These are phyloP conservation scores for Pyricularia sp. DNA, from an alignment of 2,329 filamentous ascomycete genomes.

Conservation along the genomic window DNA sequence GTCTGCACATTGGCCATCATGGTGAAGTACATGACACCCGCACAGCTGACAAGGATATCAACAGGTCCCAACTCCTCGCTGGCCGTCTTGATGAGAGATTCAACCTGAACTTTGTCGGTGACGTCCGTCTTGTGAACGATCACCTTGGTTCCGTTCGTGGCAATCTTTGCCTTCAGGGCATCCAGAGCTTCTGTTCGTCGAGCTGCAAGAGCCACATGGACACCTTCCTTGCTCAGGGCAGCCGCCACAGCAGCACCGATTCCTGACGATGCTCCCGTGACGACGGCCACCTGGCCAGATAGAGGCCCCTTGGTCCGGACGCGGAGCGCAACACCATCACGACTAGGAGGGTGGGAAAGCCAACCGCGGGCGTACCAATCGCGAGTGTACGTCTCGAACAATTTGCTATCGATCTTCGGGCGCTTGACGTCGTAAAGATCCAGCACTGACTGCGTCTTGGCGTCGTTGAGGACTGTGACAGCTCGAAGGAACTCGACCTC, in stretches of 20 bases:
- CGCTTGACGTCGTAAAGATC: conserved; percentile 44
- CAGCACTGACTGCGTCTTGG: conserved; percentile 53
- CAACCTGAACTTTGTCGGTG: conserved; percentile 42
- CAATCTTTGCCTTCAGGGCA: conserved; percentile 51
- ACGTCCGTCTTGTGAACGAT: background rate
- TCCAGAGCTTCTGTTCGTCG: conserved; percentile 63
- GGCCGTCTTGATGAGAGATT: conserved; percentile 52
- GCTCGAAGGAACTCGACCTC: conserved; percentile 60
- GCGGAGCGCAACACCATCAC: conserved; percentile 73
- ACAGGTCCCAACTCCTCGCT: conserved; percentile 57
- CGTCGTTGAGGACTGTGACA: conserved; percentile 66
- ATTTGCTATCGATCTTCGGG: conserved; percentile 56
- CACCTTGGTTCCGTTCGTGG: conserved; percentile 61
- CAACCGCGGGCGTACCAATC: conserved; percentile 76
- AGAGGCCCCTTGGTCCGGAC: background rate
- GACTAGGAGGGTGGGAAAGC: conserved; percentile 60
- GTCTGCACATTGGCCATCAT: conserved; percentile 71
- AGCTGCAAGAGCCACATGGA: conserved; percentile 62
- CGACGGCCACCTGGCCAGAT: background rate
- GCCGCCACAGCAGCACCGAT: conserved; percentile 53
- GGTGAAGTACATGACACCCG: conserved; percentile 83
- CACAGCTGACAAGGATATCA: conserved; percentile 72
- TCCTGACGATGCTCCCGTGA: background rate
- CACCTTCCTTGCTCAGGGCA: conserved; percentile 61
- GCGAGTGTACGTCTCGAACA: conserved; percentile 71